Evolutionary conservation across 2,329 filamentous ascomycete species (phyloP).

Genomic region (Fusarium burgessii): DNA sequence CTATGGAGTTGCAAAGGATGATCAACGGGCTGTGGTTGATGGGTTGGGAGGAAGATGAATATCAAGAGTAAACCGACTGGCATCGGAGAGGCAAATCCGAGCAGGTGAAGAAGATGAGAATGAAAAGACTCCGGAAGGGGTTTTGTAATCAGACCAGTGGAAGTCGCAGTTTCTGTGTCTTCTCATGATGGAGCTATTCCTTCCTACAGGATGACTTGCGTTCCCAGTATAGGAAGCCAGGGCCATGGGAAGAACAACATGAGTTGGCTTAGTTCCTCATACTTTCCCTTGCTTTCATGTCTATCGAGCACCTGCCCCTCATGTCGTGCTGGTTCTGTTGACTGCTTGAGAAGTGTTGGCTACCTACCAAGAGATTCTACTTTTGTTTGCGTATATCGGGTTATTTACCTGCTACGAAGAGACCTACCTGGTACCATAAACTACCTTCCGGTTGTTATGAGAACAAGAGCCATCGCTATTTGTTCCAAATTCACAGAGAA

Average conservation of each 20-base stretch:
- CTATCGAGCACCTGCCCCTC: not conserved
- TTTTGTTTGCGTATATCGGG: not conserved
- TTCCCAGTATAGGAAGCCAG: not conserved
- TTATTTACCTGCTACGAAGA: not conserved
- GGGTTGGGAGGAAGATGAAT: not conserved
- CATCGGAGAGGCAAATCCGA: not conserved
- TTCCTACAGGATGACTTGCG: not conserved
- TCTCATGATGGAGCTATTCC: not conserved
- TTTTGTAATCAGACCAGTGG: not conserved
- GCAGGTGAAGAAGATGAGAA: not conserved
- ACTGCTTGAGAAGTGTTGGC: not conserved
- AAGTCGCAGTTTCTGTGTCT: not conserved
- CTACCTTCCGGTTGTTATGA: too few relatives aligned
- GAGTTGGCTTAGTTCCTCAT: not conserved
- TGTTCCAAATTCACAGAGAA: not conserved
- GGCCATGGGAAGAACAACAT: too few relatives aligned
- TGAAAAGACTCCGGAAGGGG: not conserved
- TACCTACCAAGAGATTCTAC: not conserved
- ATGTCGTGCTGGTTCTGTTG: not conserved
- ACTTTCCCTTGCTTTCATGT: not conserved
- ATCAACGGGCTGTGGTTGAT: not conserved
- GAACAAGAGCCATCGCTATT: not conserved
- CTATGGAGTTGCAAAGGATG: not conserved
- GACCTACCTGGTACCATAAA: not conserved
- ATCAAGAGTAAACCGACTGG: not conserved